These are phyloP conservation scores for Trichosporon ovoides DNA, from an alignment of 1,284 basidiomycete species.

Conservation along the genomic window DNA sequence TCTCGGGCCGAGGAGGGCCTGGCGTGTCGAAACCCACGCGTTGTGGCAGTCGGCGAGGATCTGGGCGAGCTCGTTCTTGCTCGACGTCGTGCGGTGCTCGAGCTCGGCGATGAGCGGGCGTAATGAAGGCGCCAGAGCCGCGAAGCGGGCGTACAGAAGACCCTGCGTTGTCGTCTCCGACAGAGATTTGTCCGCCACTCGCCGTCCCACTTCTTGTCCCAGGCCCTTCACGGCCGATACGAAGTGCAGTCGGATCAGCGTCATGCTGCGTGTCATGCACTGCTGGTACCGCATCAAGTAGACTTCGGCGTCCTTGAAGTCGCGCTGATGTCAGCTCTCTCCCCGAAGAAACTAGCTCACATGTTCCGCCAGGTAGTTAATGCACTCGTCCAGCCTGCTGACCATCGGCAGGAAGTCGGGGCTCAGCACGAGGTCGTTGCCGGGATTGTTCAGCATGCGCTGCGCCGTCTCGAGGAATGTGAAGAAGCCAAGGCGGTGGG, in stretches of 20 bases:
- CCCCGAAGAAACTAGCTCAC: conserved; percentile 54
- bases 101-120: conserved; percentile 74
- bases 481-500: conserved; percentile 76
- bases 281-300: conserved; percentile 90
- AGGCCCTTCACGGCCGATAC: conserved; percentile 71
- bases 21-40: conserved; percentile 71
- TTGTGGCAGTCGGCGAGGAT: conserved; percentile 76
- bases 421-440: conserved; percentile 78
- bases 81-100: conserved; percentile 62
- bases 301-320: conserved; percentile 82
- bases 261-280: conserved; percentile 93
- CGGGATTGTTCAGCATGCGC: conserved; percentile 83
- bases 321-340: conserved; percentile 56
- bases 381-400: conserved; percentile 82
- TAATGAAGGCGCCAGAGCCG: conserved; percentile 62
- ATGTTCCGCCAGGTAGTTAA: conserved; percentile 77
- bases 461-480: conserved; percentile 84
- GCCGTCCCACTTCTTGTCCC: conserved; percentile 64
- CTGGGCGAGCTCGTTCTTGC: conserved; percentile 67
- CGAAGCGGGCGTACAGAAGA: conserved; percentile 81
- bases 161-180: conserved; percentile 76
- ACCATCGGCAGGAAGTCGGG: conserved; percentile 90
- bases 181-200: conserved; percentile 72
- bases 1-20: conserved; percentile 61
- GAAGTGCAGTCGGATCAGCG: conserved; percentile 89